A percentile compares a stretch with the other conserved stretches of the same genome.
These are phyloP conservation scores for Leccinum fuscescens DNA, from an alignment of 1,284 basidiomycete species.

Conservation along the genomic window DNA sequence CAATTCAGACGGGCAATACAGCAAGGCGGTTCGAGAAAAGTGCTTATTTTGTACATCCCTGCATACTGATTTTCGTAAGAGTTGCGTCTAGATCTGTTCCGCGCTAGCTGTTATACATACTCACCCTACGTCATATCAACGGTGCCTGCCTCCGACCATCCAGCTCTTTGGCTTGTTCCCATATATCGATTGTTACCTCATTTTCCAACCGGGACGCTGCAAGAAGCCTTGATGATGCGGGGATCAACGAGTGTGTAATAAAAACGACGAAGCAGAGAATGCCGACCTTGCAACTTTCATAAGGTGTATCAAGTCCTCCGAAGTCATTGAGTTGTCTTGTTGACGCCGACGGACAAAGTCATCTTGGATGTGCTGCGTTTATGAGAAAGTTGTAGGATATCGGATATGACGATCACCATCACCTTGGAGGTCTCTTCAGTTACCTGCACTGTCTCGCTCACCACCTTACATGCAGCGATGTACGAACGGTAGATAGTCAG, in stretches of 20 bases:
- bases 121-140: conserved; percentile 13
- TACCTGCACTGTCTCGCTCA: conserved; percentile 48
- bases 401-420: conserved; percentile 5
- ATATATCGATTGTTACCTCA: conserved; percentile 45
- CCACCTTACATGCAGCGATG: conserved; percentile 48
- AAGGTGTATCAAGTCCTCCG: conserved; percentile 60
- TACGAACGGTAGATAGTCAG: conserved; percentile 55
- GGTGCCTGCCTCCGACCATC: conserved; percentile 32
- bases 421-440: conserved; percentile 56
- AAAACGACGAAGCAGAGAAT: neutral
- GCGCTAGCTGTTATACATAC: neutral
- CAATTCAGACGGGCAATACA: conserved; percentile 11
- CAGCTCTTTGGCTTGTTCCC: conserved; percentile 47
- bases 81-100: neutral
- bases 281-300: conserved; percentile 66
- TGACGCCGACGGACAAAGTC: conserved; percentile 69
- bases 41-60: conserved; percentile 1
- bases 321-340: conserved; percentile 42
- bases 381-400: neutral
- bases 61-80: neutral
- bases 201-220: conserved; percentile 47
- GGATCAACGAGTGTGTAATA: conserved; percentile 23
- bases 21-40: neutral
- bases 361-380: conserved; percentile 61
- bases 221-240: conserved; percentile 41